A percentile compares a stretch with the other conserved stretches of the same genome.
Evolutionary conservation across 2,329 filamentous ascomycete species (phyloP).

Genomic region (Ophiostoma piceae): DNA sequence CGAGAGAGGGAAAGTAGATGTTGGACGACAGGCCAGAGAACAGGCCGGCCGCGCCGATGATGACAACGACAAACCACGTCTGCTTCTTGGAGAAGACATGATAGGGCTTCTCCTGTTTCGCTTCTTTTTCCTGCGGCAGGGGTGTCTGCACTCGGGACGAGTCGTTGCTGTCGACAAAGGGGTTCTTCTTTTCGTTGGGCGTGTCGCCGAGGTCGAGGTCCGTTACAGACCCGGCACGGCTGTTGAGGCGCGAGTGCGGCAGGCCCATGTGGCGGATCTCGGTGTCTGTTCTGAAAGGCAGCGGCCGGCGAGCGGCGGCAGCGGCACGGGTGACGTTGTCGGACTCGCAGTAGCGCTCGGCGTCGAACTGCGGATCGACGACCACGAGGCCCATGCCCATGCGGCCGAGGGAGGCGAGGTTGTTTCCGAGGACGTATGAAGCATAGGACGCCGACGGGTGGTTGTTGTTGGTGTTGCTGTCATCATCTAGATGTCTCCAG

Average conservation of each 20-base stretch:
- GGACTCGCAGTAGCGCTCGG: neutral
- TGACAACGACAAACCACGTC: neutral
- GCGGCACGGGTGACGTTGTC: neutral
- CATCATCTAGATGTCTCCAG: neutral
- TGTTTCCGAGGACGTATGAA: neutral
- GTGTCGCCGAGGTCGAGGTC: neutral
- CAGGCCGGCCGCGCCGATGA: neutral
- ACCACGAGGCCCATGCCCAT: neutral
- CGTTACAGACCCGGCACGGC: neutral
- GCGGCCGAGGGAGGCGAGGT: neutral
- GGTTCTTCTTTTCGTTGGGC: neutral
- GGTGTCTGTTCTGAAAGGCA: neutral
- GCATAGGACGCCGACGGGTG: neutral
- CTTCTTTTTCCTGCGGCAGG: neutral
- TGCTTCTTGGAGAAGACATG: neutral
- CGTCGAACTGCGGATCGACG: neutral
- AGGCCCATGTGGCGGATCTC: neutral
- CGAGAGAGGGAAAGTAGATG: neutral
- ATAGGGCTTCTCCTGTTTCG: neutral
- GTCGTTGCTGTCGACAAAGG: neutral
- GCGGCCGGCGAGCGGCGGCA: too few species aligned
- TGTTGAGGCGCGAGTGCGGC: neutral
- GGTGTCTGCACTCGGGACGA: neutral
- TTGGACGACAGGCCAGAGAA: neutral
- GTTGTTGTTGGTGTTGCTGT: neutral